A percentile compares a stretch with the other conserved stretches of the same genome.
Evolutionary conservation across 2,329 filamentous ascomycete species (phyloP).

Genomic region (Pseudonectria foliicola): DNA sequence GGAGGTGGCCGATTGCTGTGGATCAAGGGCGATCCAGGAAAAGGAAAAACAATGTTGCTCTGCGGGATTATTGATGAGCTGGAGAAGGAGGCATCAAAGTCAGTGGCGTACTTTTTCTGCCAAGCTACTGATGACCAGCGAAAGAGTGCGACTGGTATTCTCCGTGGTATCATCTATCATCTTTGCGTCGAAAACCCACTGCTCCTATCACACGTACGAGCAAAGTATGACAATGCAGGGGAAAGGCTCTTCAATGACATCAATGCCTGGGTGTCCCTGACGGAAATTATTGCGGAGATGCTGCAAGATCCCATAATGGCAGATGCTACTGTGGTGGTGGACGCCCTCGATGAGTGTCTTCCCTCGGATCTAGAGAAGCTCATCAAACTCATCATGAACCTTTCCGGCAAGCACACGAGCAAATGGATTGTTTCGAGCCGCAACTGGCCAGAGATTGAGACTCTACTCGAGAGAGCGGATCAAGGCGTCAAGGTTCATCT

Average conservation of each 20-base stretch:
- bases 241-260: conserved; percentile 27
- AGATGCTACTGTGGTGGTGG: conserved; percentile 32
- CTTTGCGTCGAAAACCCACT: conserved; percentile 28
- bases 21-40: conserved; percentile 33
- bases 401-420: conserved; percentile 13
- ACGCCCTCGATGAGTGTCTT: conserved; percentile 42
- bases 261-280: conserved; percentile 28
- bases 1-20: conserved; percentile 23
- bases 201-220: conserved; percentile 27
- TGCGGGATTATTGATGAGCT: conserved; percentile 32
- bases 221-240: conserved; percentile 24
- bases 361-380: conserved; percentile 22
- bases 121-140: conserved; percentile 31
- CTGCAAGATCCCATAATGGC: conserved; percentile 27
- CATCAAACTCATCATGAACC: conserved; percentile 27
- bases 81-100: conserved; percentile 10
- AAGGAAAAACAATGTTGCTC: conserved; percentile 38
- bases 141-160: conserved; percentile 32
- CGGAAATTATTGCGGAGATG: conserved; percentile 32
- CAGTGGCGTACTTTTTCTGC: conserved; percentile 35
- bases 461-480: conserved; percentile 15
- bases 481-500: conserved; percentile 23
- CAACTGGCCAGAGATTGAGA: conserved; percentile 27
- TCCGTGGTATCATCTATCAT: conserved; percentile 36
- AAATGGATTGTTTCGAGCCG: conserved; percentile 40